Conservation (phyloP, 73 alveolate genomes). For the Diophrys appendiculata region DNA sequence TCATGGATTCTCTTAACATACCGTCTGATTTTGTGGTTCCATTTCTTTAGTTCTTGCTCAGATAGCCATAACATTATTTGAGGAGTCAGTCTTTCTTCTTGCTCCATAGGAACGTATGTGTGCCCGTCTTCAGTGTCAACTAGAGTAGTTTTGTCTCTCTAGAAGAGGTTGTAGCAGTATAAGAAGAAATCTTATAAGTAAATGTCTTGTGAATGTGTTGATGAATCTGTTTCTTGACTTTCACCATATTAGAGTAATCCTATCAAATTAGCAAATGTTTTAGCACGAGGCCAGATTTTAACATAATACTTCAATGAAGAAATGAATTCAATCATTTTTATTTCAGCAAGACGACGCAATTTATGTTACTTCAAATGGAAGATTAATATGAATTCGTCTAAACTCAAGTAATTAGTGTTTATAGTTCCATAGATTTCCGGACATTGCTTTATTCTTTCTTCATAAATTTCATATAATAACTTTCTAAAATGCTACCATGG, state of each 20-base stretch:
- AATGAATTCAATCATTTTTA: conserved; percentile 64
- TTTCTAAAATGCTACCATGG: conserved; percentile 42
- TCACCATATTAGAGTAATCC: conserved; percentile 51
- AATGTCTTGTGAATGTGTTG: conserved; percentile 48
- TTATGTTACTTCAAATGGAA: conserved; percentile 57
- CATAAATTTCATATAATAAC: conserved; percentile 38
- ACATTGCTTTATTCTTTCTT: conserved; percentile 42
- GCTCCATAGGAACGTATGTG: conserved; percentile 22
- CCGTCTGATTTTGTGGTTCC: conserved; percentile 40
- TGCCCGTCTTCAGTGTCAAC: conserved; percentile 27
- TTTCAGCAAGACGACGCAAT: conserved; percentile 72
- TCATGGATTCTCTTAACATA: conserved; percentile 49
- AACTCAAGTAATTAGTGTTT: conserved; percentile 45
- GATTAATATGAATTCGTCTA: conserved; percentile 68
- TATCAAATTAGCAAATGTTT: conserved; percentile 46
- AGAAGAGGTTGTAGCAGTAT: not conserved
- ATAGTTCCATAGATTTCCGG: conserved; percentile 61
- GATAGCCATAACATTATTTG: conserved; percentile 28
- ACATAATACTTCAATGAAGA: conserved; percentile 59
- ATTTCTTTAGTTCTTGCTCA: conserved; percentile 33
- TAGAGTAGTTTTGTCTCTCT: conserved; percentile 3
- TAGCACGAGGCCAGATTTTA: conserved; percentile 58
- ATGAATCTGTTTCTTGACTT: conserved; percentile 44
- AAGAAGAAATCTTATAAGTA: conserved; percentile 49
- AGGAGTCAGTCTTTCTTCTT: conserved; percentile 34